phyloP scores from a whole-genome alignment of 2,329 filamentous ascomycete species.

The Diaporthe vexans region DNA sequence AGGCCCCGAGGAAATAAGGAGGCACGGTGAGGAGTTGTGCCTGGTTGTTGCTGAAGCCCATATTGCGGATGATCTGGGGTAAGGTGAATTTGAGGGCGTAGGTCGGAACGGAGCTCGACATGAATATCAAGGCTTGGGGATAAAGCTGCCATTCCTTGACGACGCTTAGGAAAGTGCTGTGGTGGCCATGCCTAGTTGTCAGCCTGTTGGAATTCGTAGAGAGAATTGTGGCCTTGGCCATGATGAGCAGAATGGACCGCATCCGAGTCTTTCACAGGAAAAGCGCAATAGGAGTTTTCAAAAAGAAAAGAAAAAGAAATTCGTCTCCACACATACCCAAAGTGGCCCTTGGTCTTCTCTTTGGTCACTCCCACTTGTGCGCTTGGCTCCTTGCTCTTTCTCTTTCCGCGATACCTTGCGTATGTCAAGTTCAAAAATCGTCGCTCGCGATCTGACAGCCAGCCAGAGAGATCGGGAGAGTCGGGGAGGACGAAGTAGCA shows the following conservation, averaged over 20 bases:
- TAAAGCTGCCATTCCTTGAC: conserved; percentile 63
- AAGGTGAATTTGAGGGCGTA: conserved; percentile 45
- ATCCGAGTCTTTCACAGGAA: neutral
- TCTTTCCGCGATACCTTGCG: neutral
- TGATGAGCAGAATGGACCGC: neutral
- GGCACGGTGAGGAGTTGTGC: conserved; percentile 5
- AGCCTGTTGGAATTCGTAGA: neutral
- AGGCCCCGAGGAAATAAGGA: conserved; percentile 65
- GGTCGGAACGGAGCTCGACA: conserved; percentile 56
- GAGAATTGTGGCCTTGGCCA: neutral
- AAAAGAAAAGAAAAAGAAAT: neutral
- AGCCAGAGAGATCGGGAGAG: conserved; percentile 48
- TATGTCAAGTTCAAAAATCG: conserved; percentile 1
- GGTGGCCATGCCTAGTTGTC: neutral
- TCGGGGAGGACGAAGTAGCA: conserved; percentile 63
- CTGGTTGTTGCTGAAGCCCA: conserved; percentile 62
- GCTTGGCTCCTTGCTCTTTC: neutral
- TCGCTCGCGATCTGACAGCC: conserved; percentile 1
- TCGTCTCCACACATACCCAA: neutral
- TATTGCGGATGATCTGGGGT: conserved; percentile 66
- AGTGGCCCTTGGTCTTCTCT: neutral
- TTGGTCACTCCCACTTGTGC: neutral
- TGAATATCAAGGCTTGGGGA: conserved; percentile 58
- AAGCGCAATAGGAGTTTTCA: no score
- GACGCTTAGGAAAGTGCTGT: conserved; percentile 50